Percentiles rank a stretch among this genome's conserved stretches.
These are phyloP conservation scores for Panaeolus papilionaceus DNA, from an alignment of 768 basidiomycete species.

Conservation along the genomic window DNA sequence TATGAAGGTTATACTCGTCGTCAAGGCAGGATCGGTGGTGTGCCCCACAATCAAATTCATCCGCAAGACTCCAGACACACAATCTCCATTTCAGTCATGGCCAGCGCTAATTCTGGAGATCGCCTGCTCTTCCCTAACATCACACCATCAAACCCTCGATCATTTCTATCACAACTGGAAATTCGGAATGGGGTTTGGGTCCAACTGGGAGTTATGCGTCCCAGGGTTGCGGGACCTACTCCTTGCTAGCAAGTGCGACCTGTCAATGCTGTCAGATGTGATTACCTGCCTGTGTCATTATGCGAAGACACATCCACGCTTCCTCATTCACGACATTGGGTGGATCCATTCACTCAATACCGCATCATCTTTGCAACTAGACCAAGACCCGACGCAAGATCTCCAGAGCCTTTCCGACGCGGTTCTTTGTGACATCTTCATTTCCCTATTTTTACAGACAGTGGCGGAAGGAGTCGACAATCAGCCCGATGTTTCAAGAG, in stretches of 20 bases:
- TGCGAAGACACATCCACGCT: neutral
- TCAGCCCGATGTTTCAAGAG: neutral
- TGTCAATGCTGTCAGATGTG: neutral
- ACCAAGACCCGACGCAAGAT: neutral
- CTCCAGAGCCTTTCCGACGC: neutral
- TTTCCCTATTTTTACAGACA: neutral
- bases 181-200: slow-evolving; percentile 1
- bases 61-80: neutral
- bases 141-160: neutral
- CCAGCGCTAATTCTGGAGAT: neutral
- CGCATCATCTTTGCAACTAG: neutral
- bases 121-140: neutral
- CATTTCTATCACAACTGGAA: neutral
- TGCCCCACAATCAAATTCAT: neutral
- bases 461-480: neutral
- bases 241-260: neutral
- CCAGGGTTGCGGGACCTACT: neutral
- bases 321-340: neutral
- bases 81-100: neutral
- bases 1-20: neutral
- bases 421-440: neutral
- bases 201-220: neutral
- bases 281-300: neutral
- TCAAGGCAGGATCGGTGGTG: neutral
- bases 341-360: neutral